Evolutionary conservation across 164 flowering plant species (phyloP), one percentile per base, ranked within the genome.

Genomic region (Macadamia tetraphylla): DNA sequence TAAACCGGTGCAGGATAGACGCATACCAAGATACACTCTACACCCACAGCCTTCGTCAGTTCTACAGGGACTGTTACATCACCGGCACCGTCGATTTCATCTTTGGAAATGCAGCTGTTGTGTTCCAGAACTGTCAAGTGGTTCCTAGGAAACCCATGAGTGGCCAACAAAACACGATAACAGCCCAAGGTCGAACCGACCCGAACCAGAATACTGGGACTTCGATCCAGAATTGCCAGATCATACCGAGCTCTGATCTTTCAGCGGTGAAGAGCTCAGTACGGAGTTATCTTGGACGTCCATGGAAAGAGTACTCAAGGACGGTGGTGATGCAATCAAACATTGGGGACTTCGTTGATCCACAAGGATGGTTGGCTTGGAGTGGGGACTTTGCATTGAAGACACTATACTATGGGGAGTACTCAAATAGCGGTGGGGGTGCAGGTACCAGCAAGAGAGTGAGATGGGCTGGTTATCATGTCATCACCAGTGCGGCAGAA

Each of bases 151-250:
- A 65, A 17, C 81, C 83, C 9, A 64, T 65, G 71, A 32, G 18
- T 1, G 62, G 69, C 46, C 83, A 80, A 68, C 23, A 58, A 49
- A 80, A 80, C 77, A 75, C 73, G 77, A 63, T 73, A 9, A 80
- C 83, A 0, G 83, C 83, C 1, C 83, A 80, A 69, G 83, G 83
- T 8, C 35, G 83, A n/a, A 72, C 67, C 6, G 81, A 80, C 64
- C 83, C 77, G 13, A 77, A 77, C 46, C 77, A 77, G 64, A 75
- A 73, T 62, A 80, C 83, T 0, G 81, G 79, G 8, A 77, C 69
- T 15, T 70, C 83, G 1, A 77, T 80, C 66, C 82, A 79, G 31
- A 62, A 68, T 17, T 73, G 77, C 53, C 57, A 71, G 31, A 71
- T 79, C 3, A 49, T 59, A 32, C 67, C 82, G 0, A 76, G 77